These are phyloP conservation scores for Tulasnella sp. DNA, from an alignment of 768 basidiomycete species.

Conservation along the genomic window DNA sequence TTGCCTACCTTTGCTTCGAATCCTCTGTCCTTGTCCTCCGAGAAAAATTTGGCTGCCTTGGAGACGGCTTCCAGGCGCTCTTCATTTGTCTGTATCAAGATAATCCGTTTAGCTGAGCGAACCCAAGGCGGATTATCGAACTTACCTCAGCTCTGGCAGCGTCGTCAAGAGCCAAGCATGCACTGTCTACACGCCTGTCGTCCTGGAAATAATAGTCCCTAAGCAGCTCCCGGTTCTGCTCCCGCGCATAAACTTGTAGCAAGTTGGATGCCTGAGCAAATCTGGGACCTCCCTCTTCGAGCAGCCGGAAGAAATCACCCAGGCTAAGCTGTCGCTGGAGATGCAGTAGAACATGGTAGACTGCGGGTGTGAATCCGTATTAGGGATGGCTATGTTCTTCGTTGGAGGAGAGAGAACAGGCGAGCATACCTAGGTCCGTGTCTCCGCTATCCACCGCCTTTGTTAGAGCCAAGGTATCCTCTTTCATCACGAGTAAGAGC, in stretches of 20 bases:
- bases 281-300: slow-evolving; percentile 81
- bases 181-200: slow-evolving; percentile 90
- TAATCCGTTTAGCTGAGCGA: background rate
- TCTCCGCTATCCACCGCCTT: slow-evolving; percentile 95
- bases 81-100: slow-evolving; percentile 55
- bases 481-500: slow-evolving; percentile 88
- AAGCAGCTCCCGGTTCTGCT: slow-evolving; percentile 87
- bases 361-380: slow-evolving; percentile 40
- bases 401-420: background rate
- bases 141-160: slow-evolving; percentile 61
- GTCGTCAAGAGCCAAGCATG: slow-evolving; percentile 82
- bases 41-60: slow-evolving; percentile 86
- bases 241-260: slow-evolving; percentile 83
- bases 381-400: background rate
- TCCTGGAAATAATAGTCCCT: slow-evolving; percentile 98
- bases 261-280: slow-evolving; percentile 72
- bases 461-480: slow-evolving; percentile 77
- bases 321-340: slow-evolving; percentile 76
- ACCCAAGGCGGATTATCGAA: slow-evolving; percentile 14
- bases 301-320: slow-evolving; percentile 88
- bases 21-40: slow-evolving; percentile 83
- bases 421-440: slow-evolving; percentile 75
- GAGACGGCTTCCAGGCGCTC: slow-evolving; percentile 69
- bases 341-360: slow-evolving; percentile 89
- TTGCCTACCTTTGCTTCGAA: slow-evolving; percentile 85